Conservation (phyloP, 345 rosid species). For the Anacardium occidentale region DNA sequence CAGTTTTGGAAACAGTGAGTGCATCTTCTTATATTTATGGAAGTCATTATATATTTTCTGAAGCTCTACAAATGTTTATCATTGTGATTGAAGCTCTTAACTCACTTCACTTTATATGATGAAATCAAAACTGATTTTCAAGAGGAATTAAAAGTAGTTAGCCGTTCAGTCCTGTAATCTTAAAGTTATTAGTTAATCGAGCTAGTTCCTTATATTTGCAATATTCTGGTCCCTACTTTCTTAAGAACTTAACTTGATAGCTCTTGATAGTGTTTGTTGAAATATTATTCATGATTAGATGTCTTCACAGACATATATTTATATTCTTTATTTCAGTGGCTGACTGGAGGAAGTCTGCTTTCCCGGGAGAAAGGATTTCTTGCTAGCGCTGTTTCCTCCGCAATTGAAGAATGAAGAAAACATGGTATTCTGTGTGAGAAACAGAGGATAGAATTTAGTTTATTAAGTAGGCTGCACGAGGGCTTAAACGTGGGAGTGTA, state of each 20-base stretch:
- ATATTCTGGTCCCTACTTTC: neutral
- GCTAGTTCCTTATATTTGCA: neutral
- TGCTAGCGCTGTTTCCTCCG: conserved; percentile 84
- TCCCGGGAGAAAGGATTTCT: conserved; percentile 96
- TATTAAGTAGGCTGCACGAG: conserved; percentile 25
- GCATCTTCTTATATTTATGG: neutral
- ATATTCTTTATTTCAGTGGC: conserved; percentile 53
- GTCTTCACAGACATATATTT: conserved; percentile 13
- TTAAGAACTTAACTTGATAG: neutral
- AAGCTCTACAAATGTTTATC: neutral
- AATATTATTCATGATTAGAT: neutral
- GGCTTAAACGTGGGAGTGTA: conserved; percentile 20
- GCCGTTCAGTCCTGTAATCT: neutral
- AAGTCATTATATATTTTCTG: neutral
- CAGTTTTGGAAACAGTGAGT: conserved; percentile 9
- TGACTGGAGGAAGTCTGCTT: conserved; percentile 84
- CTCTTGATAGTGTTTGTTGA: conserved; percentile 3
- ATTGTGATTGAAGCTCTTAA: neutral
- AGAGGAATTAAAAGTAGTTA: neutral
- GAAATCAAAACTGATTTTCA: neutral
- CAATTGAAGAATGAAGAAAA: conserved; percentile 72
- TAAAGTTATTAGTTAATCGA: conserved; percentile 1
- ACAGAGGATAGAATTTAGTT: conserved; percentile 24
- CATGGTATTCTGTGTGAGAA: conserved; percentile 36
- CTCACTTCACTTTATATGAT: neutral